Evolutionary conservation across 2,329 filamentous ascomycete genomes (phyloP), one percentile per base, ranked within the genome.

Genomic region (Fusarium zealandicum): DNA sequence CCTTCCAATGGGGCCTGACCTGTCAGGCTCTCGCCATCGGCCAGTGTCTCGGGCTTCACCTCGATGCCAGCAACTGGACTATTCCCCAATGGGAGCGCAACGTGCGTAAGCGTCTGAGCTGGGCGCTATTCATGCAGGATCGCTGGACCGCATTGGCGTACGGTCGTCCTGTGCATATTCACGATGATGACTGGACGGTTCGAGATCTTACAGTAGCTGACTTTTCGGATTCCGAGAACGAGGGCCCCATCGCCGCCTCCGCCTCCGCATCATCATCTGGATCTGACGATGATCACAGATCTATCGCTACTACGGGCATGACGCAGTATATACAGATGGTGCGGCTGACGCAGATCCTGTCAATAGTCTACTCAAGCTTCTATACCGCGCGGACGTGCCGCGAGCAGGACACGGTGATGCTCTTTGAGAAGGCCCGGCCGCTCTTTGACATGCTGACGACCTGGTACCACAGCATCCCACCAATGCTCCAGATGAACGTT

Each of bases 91-190:
- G 82, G 82, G 84, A 87, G 66, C 77, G 80, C 40, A 78, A 80
- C 6, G 68, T 86, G 16, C 75, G 84, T 20, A 83, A 81, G 65
- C 75, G 84, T 14, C 70, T 87, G 9, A 81, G 79, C 5, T 87
- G 84, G 84, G 83, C 79, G 9, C 69, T 85, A 1, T 87, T 77
- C 62, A 82, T 85, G 75, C 83, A 87, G 65, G 84, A 87, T 59
- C 82, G 80, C 62, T 86, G 81, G 83, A 70, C 68, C 13, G 67
- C 67, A 35, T 53, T 70, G 36, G 66, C 67, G 22, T 69, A 67
- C 33, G 67, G 67, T 5, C 65, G 67, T 17, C 67, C 67, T 32
- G 58, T 69, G 14, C 67, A 70, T 46, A 70, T 70, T 39, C 64
- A 70, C 59, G 67, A 70, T 8, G 67, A 70, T 22, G 67, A 70